A percentile compares a stretch with the other conserved stretches of the same genome.
Conservation (phyloP, 2,329 filamentous ascomycete species). For the Lasiodiplodia sp. region DNA sequence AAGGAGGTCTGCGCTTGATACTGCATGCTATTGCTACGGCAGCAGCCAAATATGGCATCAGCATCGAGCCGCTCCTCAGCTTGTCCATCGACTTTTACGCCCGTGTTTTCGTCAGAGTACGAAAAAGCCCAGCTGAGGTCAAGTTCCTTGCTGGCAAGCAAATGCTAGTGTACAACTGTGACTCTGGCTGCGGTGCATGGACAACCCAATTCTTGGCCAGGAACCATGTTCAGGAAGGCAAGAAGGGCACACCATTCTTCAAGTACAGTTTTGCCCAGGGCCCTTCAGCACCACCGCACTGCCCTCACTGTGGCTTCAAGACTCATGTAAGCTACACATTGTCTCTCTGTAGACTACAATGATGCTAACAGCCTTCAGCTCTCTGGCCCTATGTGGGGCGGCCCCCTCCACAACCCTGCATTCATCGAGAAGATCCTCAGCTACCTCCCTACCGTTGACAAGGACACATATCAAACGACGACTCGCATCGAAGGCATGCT, state of each 20-base stretch:
- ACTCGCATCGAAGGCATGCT: constrained; percentile 90
- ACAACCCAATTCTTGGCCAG: constrained; percentile 79
- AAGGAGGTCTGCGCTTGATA: constrained; percentile 86
- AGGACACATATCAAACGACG: constrained; percentile 78
- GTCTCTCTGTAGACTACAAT: neutral
- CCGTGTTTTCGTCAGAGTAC: constrained; percentile 84
- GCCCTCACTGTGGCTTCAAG: constrained; percentile 83
- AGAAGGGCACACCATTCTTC: constrained; percentile 71
- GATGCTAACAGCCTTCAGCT: constrained; percentile 49
- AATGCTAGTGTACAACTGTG: constrained; percentile 92
- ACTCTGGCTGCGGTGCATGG: constrained; percentile 91
- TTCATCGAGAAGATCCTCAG: constrained; percentile 83
- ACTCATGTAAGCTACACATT: constrained; percentile 65
- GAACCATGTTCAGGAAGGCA: constrained; percentile 71
- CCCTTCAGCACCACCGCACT: constrained; percentile 70
- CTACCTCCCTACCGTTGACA: constrained; percentile 71
- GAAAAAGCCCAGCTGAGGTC: constrained; percentile 80
- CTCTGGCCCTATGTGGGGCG: constrained; percentile 93
- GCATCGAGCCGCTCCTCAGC: constrained; percentile 89
- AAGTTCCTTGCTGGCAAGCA: constrained; percentile 91
- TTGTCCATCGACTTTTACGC: constrained; percentile 97
- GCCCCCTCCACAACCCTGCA: constrained; percentile 81
- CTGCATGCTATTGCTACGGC: constrained; percentile 80
- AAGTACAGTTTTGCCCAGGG: constrained; percentile 79
- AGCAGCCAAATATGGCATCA: constrained; percentile 83